These are phyloP conservation scores for Ceratocystis alfenasii DNA, from an alignment of 2,329 filamentous ascomycete species.

Conservation along the genomic window DNA sequence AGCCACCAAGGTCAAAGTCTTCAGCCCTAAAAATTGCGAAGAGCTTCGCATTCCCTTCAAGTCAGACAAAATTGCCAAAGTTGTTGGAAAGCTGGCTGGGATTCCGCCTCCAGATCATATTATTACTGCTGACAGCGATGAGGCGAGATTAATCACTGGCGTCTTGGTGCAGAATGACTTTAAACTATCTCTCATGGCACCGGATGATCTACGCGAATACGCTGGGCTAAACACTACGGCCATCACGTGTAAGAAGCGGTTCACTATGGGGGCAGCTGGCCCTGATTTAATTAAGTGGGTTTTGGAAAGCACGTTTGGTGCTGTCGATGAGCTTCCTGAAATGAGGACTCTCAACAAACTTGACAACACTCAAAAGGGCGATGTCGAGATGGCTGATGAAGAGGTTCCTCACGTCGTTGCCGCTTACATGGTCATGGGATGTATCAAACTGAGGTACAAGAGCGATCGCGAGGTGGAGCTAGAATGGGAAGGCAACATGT, in stretches of 20 bases:
- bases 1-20: slow-evolving; percentile 75
- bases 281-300: slow-evolving; percentile 89
- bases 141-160: slow-evolving; percentile 56
- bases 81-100: slow-evolving; percentile 83
- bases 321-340: slow-evolving; percentile 57
- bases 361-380: slow-evolving; percentile 29
- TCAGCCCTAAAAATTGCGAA: slow-evolving; percentile 86
- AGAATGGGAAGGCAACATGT: slow-evolving; percentile 95
- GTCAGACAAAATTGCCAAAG: slow-evolving; percentile 88
- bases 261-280: slow-evolving; percentile 77
- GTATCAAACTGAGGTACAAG: slow-evolving; percentile 67
- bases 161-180: slow-evolving; percentile 97
- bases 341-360: slow-evolving; percentile 34
- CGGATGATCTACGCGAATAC: slow-evolving; percentile 89
- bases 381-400: slow-evolving; percentile 49
- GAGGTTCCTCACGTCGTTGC: slow-evolving; percentile 45
- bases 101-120: slow-evolving; percentile 52
- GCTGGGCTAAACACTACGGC: slow-evolving; percentile 94
- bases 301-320: slow-evolving; percentile 85
- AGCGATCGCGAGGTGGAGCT: slow-evolving; percentile 71
- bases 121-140: slow-evolving; percentile 27
- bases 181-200: slow-evolving; percentile 92
- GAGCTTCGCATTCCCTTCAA: slow-evolving; percentile 91
- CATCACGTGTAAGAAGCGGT: slow-evolving; percentile 80
- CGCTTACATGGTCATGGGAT: slow-evolving; percentile 73